Base-by-base conservation (phyloP, 768 basidiomycete genomes). In the Trametes meyenii region DNA sequence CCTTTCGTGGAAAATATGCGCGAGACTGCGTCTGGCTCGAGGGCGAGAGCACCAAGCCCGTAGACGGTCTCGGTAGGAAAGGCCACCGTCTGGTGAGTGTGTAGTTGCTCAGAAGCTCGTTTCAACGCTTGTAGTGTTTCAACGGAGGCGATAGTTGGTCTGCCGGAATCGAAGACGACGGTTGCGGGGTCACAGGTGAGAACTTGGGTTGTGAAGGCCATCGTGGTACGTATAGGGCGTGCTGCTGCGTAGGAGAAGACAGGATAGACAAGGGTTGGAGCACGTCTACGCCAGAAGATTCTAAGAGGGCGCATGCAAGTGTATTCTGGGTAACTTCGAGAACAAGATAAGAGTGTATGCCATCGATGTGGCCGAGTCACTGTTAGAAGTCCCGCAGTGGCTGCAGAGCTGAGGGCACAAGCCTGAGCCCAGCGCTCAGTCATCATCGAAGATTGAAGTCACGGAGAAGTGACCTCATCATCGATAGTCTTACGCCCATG, bases 21-120 rank as follows among this genome's bases (percentile, higher is more conserved):
- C 2, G 81, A 70, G 5, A 85, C 83, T 2, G 96, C 94, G 16
- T 74, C 64, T 8, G 82, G 64, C 67, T 85, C 77, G 46, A 94
- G 76, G 0, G 96, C 94, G 21, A 87, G 76, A 0, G 94, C 97
- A 29, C 92, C 97, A n/a, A 99, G 85, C 1, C 97, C 97, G 74
- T 98, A 99, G 12, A 99, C 97, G 0, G 97, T 98, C 75, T 99
- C 97, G 33, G 97, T 98, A 0, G 97, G 96, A 71, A 99, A 92
- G 0, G 89, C 96, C 57, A 98, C 89, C 21, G 84, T 79, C 59
- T 84, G 77, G 23, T 75, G 75, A 36, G 80, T 66, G 48, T 79
- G 73, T 7, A 91, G 81, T 58, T 83, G 79, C 58, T 79, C 76
- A 6, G 85, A 76, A 0, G 91, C 92, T 19, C 71, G 68, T 50